phyloP scores from a whole-genome alignment of 768 basidiomycete genomes.

The Tephrocybe rancida region DNA sequence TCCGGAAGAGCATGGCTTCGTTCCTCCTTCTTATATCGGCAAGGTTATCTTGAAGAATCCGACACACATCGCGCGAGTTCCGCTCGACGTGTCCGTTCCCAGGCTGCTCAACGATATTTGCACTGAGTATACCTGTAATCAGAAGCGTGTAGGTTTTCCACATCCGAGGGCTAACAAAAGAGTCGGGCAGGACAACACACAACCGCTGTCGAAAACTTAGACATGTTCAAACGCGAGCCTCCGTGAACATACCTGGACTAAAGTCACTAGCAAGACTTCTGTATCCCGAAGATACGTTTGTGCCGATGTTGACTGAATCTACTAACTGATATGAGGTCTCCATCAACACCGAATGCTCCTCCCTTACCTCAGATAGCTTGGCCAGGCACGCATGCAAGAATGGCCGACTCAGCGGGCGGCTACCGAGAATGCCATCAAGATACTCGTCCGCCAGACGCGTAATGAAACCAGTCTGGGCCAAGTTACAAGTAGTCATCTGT shows the following conservation, averaged over 20 bases:
- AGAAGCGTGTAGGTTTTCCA: constrained; percentile 59
- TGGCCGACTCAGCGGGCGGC: constrained; percentile 68
- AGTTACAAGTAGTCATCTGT: constrained; percentile 75
- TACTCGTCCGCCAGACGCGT: constrained; percentile 81
- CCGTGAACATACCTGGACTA: constrained; percentile 57
- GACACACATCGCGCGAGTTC: constrained; percentile 44
- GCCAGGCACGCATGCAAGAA: constrained; percentile 71
- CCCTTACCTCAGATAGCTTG: constrained; percentile 65
- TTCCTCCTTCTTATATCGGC: constrained; percentile 76
- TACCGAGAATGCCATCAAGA: constrained; percentile 64
- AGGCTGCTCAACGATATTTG: constrained; percentile 33
- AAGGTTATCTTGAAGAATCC: constrained; percentile 57
- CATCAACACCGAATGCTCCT: background rate
- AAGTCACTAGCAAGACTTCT: constrained; percentile 50
- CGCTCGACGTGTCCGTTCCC: constrained; percentile 38
- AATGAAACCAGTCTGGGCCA: constrained; percentile 81
- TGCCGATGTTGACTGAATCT: constrained; percentile 60
- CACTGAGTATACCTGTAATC: constrained; percentile 49
- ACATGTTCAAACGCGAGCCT: background rate
- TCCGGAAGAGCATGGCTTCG: constrained; percentile 77
- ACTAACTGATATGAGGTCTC: background rate
- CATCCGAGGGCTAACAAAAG: constrained; percentile 70
- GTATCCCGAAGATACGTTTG: constrained; percentile 59
- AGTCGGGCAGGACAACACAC: constrained; percentile 72
- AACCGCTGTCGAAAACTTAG: constrained; percentile 47